These are phyloP conservation scores for Periconia sp. DNA, from an alignment of 2,329 filamentous ascomycete genomes.

Conservation along the genomic window DNA sequence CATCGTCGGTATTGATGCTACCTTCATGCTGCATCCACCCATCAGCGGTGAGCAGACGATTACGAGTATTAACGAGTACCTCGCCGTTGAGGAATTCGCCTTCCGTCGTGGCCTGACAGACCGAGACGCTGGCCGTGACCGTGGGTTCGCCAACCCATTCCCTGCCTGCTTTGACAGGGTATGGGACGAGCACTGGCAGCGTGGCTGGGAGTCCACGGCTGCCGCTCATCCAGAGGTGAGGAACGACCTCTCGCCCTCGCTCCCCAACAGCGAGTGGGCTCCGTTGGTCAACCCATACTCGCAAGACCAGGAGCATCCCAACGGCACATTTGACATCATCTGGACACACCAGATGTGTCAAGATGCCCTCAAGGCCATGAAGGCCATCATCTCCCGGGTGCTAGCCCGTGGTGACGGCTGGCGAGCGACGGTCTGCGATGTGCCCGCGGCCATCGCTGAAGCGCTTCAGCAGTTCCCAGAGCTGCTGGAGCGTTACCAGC, in stretches of 20 bases:
- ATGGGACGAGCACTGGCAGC: conserved; percentile 26
- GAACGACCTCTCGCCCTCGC: conserved; percentile 6
- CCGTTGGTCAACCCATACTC: conserved; percentile 33
- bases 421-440: conserved; percentile 25
- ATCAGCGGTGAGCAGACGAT: conserved; percentile 5
- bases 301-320: conserved; percentile 27
- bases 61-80: conserved; percentile 21
- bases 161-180: conserved; percentile 18
- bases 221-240: conserved; percentile 5
- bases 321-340: conserved; percentile 23
- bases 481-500: conserved; percentile 21
- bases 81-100: conserved; percentile 29
- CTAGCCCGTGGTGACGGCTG: conserved; percentile 23
- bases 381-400: conserved; percentile 18
- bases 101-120: conserved; percentile 31
- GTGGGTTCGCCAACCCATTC: conserved; percentile 25
- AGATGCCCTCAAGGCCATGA: conserved; percentile 29
- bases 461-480: conserved; percentile 25
- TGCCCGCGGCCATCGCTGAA: conserved; percentile 23
- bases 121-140: conserved; percentile 6
- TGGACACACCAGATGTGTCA: conserved; percentile 22
- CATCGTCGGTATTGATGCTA: too few relatives aligned
- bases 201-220: conserved; percentile 19
- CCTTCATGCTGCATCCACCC: not conserved
- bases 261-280: conserved; percentile 27